Percentiles rank a stretch among this genome's conserved stretches.
These are phyloP conservation scores for Helminthosporium solani DNA, from an alignment of 2,329 filamentous ascomycete species.

Conservation along the genomic window DNA sequence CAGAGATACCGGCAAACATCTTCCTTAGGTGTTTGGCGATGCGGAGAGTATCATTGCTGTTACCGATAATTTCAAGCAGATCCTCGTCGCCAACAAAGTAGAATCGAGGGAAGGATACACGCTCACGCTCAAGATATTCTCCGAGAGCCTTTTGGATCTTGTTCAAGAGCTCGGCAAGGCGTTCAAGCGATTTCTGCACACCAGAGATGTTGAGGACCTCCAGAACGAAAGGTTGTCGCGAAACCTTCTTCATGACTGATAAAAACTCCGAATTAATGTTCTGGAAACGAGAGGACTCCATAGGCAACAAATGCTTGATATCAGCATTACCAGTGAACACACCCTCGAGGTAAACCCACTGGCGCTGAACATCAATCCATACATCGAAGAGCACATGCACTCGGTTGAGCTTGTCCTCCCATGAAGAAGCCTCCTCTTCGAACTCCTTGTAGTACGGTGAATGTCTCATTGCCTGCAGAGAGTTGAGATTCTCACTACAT, in stretches of 20 bases:
- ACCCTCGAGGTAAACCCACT: constrained; percentile 99
- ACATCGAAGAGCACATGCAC: constrained; percentile 98
- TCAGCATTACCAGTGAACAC: constrained; percentile 98
- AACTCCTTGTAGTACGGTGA: constrained; percentile 99
- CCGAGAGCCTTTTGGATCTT: constrained; percentile 99
- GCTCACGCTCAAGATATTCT: constrained; percentile 96
- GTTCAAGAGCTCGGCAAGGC: constrained; percentile 93
- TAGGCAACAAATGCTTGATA: constrained; percentile 95
- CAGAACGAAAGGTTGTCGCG: constrained; percentile 91
- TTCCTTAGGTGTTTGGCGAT: constrained; percentile 99
- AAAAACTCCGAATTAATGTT: constrained; percentile 99
- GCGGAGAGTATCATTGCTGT: constrained; percentile 94
- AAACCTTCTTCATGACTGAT: constrained; percentile 99
- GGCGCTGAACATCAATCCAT: constrained; percentile 99
- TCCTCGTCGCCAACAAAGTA: constrained; percentile 99
- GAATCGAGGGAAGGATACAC: constrained; percentile 96
- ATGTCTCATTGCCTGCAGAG: constrained; percentile 96
- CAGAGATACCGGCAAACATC: constrained; percentile 97
- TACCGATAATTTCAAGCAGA: constrained; percentile 97
- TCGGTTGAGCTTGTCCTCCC: constrained; percentile 97
- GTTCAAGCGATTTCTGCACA: constrained; percentile 92
- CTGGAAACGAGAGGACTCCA: constrained; percentile 94
- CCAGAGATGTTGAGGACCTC: constrained; percentile 95
- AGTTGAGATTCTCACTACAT: constrained; percentile 97
- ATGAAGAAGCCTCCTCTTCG: constrained; percentile 91